Evolutionary conservation across 768 basidiomycete species (phyloP).

Genomic region (Ephemerocybe angulata): DNA sequence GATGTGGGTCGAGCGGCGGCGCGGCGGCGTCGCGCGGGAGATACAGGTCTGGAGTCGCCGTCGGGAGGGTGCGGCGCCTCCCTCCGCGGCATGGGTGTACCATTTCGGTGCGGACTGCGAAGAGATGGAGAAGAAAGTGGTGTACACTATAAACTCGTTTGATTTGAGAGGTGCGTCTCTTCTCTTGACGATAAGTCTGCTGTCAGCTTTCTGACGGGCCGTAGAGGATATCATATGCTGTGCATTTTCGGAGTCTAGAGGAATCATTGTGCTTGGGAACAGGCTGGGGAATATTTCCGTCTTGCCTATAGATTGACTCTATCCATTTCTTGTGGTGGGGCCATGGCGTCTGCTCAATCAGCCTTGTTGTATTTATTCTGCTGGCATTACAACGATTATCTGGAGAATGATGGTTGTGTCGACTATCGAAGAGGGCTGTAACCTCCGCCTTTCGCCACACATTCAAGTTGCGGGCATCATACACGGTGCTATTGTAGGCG

Average conservation of each 20-base stretch:
- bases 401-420: no score
- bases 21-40: slow-evolving; percentile 37
- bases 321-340: not conserved
- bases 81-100: not conserved
- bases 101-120: slow-evolving; percentile 5
- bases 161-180: slow-evolving; percentile 31
- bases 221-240: slow-evolving; percentile 45
- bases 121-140: slow-evolving; percentile 27
- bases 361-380: no score
- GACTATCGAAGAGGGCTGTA: no score
- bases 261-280: no score
- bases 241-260: slow-evolving; percentile 43
- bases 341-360: no score
- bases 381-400: no score
- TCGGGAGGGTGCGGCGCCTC: not conserved
- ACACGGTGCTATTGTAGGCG: no score
- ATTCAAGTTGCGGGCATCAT: no score
- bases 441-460: no score
- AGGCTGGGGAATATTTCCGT: no score
- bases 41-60: slow-evolving; percentile 39
- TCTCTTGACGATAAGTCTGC: slow-evolving; percentile 1
- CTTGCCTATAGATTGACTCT: slow-evolving; percentile 19
- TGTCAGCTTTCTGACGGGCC: not conserved
- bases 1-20: slow-evolving; percentile 52
- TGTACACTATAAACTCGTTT: slow-evolving; percentile 30